phyloP scores from a whole-genome alignment of 257 asterid genomes.

The Mentha longifolia region DNA sequence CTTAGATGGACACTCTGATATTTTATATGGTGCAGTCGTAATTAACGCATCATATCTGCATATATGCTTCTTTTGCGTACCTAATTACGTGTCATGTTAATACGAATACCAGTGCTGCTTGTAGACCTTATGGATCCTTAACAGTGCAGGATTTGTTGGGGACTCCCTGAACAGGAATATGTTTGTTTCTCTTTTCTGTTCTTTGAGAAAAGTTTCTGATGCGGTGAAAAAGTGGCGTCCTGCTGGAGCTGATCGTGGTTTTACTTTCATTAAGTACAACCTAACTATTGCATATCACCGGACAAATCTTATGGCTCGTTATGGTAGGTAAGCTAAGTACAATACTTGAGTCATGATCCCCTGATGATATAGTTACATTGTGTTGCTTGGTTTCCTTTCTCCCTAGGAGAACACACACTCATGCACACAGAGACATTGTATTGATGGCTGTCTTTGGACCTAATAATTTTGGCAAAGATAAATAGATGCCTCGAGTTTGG shows the following conservation, averaged over 20 bases:
- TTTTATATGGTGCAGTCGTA: conserved; percentile 1
- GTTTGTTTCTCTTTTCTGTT: conserved; percentile 91
- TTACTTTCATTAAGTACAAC: conserved; percentile 82
- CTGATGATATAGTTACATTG: conserved; percentile 11
- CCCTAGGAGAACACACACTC: conserved; percentile 1
- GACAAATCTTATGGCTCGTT: conserved; percentile 92
- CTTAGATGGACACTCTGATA: not conserved
- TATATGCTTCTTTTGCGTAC: not conserved
- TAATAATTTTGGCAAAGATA: conserved; percentile 3
- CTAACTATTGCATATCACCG: conserved; percentile 92
- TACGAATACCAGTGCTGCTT: conserved; percentile 22
- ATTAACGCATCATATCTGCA: not conserved
- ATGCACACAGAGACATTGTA: not conserved
- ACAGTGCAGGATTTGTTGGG: conserved; percentile 96
- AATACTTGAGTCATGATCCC: conserved; percentile 21
- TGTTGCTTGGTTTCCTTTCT: conserved; percentile 3
- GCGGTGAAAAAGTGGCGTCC: conserved; percentile 98
- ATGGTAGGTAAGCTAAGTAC: conserved; percentile 82
- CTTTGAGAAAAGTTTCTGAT: conserved; percentile 58
- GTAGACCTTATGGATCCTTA: conserved; percentile 48
- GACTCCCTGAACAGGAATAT: conserved; percentile 96
- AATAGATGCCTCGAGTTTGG: conserved; percentile 10
- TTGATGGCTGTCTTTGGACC: not conserved
- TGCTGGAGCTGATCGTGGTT: conserved; percentile 94
- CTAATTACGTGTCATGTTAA: conserved; percentile 1